Conservation (phyloP, 371 early-diverging fungal species). For the Mucor piriformis region DNA sequence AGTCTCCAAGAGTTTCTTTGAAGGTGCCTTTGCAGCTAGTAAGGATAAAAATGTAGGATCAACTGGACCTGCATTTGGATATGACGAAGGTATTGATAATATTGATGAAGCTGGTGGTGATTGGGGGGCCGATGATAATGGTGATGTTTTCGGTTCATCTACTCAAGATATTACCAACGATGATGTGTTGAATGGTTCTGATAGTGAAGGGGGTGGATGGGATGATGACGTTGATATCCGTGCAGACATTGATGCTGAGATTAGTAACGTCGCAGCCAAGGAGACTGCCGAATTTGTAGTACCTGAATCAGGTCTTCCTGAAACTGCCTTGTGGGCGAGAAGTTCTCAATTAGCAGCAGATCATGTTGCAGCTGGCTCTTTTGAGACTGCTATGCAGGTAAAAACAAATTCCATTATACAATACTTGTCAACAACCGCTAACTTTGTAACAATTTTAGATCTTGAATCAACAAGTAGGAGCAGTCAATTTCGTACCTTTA, state of each 20-base stretch:
- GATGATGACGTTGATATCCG: constrained; percentile 65
- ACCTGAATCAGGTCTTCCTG: constrained; percentile 74
- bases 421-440: too few species aligned
- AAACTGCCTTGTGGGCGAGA: constrained; percentile 76
- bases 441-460: constrained; percentile 28
- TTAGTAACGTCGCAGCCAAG: constrained; percentile 64
- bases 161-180: background rate
- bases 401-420: too few species aligned
- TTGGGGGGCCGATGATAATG: constrained; percentile 64
- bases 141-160: constrained; percentile 46
- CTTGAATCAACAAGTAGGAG: constrained; percentile 86
- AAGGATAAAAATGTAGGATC: constrained; percentile 29
- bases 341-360: constrained; percentile 85
- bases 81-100: constrained; percentile 52
- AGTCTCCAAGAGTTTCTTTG: constrained; percentile 70
- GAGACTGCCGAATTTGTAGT: constrained; percentile 69
- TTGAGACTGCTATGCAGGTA: constrained; percentile 89
- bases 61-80: constrained; percentile 45
- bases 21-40: constrained; percentile 57
- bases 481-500: constrained; percentile 87
- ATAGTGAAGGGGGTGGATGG: constrained; percentile 55
- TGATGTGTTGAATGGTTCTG: constrained; percentile 34
- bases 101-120: constrained; percentile 63
- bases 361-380: constrained; percentile 92
- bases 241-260: constrained; percentile 61